A percentile compares a stretch with the other conserved stretches of the same genome.
Conservation (phyloP, 108 stramenopile genomes). For the Aurantiochytrium sp. region DNA sequence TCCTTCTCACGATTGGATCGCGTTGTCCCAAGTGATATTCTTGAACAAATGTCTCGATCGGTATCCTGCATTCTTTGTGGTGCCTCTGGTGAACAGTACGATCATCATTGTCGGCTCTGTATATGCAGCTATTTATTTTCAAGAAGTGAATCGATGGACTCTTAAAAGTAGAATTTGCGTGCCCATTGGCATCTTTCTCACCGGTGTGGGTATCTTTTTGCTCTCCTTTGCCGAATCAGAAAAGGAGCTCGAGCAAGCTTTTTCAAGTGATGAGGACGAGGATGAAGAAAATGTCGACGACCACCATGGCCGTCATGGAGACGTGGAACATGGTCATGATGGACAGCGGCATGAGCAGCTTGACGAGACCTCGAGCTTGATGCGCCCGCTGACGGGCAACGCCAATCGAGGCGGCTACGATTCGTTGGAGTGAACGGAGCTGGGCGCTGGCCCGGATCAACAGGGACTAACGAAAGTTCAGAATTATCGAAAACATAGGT, state of each 20-base stretch:
- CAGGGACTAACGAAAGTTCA: too few species aligned
- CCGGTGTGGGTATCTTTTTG: neutral
- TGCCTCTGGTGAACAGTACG: neutral
- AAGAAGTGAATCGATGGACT: neutral
- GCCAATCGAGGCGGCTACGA: too few species aligned
- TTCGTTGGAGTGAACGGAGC: too few species aligned
- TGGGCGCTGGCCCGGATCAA: too few species aligned
- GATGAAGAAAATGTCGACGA: neutral
- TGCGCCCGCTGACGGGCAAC: too few species aligned
- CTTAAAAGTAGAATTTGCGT: neutral
- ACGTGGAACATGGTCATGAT: too few species aligned
- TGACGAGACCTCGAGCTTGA: too few species aligned
- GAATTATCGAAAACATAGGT: too few species aligned
- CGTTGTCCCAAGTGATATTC: neutral
- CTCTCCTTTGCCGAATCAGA: neutral
- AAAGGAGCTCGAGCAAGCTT: neutral
- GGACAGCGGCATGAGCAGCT: too few species aligned
- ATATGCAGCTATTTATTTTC: neutral
- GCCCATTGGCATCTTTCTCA: neutral
- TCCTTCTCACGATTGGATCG: neutral
- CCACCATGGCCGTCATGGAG: too few species aligned
- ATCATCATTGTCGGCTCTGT: slow-evolving; percentile 13
- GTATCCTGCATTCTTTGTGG: neutral
- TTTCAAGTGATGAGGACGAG: neutral
- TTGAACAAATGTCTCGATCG: neutral